phyloP scores from a whole-genome alignment of 2,329 filamentous ascomycete species.

The Aschersonia sp. region DNA sequence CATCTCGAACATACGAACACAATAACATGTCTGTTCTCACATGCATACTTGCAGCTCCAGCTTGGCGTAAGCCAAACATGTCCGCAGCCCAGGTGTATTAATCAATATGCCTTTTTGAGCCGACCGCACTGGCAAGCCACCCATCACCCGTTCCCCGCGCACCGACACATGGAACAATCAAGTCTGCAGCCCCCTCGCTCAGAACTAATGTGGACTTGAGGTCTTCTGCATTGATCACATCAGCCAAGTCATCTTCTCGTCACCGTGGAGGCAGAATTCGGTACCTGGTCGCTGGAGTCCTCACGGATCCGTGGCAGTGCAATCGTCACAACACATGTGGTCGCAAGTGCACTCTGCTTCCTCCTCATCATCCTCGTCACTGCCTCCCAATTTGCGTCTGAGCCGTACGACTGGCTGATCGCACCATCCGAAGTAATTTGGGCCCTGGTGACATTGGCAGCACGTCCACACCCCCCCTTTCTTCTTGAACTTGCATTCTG shows the following conservation, averaged over 20 bases:
- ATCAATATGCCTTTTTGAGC: too few species aligned
- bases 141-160: background rate
- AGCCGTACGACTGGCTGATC: slow-evolving; percentile 19
- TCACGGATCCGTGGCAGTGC: slow-evolving; percentile 26
- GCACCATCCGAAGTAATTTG: slow-evolving; percentile 40
- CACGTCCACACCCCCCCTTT: slow-evolving; percentile 38
- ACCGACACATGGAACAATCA: background rate
- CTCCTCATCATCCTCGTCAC: slow-evolving; percentile 18
- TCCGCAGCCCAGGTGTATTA: too few species aligned
- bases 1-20: too few species aligned
- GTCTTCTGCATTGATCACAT: too few species aligned
- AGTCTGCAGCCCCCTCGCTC: too few species aligned
- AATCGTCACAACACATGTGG: slow-evolving; percentile 37
- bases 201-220: too few species aligned
- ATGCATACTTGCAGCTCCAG: too few species aligned
- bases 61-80: too few species aligned
- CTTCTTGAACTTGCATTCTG: slow-evolving; percentile 34
- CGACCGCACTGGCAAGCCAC: too few species aligned
- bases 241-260: too few species aligned
- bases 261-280: too few species aligned
- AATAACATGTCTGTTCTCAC: too few species aligned
- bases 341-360: slow-evolving; percentile 28
- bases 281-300: background rate
- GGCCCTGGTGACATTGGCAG: slow-evolving; percentile 34
- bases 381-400: slow-evolving; percentile 11